Base-by-base conservation (phyloP, 768 basidiomycete genomes). In the Collybia sp. region DNA sequence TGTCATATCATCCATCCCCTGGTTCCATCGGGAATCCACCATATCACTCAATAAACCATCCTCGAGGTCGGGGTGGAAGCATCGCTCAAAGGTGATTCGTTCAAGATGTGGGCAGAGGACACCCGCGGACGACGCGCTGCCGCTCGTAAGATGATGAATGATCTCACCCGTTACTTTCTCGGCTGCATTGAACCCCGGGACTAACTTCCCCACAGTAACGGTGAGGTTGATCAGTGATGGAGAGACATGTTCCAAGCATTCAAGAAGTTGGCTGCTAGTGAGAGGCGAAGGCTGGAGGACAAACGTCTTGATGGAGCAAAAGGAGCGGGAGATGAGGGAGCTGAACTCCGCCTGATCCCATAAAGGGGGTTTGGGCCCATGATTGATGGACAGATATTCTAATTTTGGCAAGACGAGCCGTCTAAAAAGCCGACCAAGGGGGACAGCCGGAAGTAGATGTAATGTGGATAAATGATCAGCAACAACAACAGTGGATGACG, bases 71-170 rank as follows among this genome's bases (percentile, higher is more conserved):
- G 43, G 30, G 15, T 12, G 12, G 34, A 31, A 9, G 34, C 43
- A 30, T 12, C 31, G 20, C 15, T 33, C 31, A 44, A 44, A 25
- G 20, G 15, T 42, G n/a, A 42, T 42, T 6, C 19, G 2, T 25
- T 20, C 12, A 6, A 42, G 31, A 6, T 32, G 43, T 31, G 44
- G 44, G 30, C 44, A 45, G 16, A 45, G 44, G 13, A 37, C 34
- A 11, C 30, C 42, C 5, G 9, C 44, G 13, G 17, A 17, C 25
- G 35, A 18, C 11, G 19, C 12, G 18, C 12, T 11, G 25, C 38
- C 34, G n/a, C 8, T 20, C 5, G 34, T 45, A n/a, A 45, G 33
- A 4, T 9, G 12, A n/a, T 36, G 32, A 10, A 45, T n/a, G 12
- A n/a, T 25, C 15, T 45, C 34, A 20, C 25, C 32, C 11, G 38